Evolutionary conservation across 1,284 basidiomycete genomes (phyloP).

Genomic region (Fereydounia khargensis): DNA sequence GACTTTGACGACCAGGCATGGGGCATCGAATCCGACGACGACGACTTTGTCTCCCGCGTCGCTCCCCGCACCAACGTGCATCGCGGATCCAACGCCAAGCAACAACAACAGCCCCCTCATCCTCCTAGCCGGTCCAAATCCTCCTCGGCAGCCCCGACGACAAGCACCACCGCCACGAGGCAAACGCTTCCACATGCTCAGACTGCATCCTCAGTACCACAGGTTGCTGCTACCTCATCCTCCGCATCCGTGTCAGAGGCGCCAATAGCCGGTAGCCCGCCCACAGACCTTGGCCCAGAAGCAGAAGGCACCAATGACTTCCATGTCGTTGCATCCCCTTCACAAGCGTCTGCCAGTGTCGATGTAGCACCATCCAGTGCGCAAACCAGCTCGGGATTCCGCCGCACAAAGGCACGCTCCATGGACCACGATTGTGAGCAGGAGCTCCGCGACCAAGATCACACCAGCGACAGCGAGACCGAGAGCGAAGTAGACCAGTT

Average conservation of each 20-base stretch:
- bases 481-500: conserved; percentile 20
- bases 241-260: neutral
- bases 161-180: too few species aligned
- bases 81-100: conserved; percentile 12
- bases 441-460: too few species aligned
- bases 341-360: too few species aligned
- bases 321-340: conserved; percentile 22
- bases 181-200: too few species aligned
- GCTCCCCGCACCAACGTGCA: conserved; percentile 24
- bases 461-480: too few species aligned
- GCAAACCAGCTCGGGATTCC: too few species aligned
- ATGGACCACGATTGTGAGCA: too few species aligned
- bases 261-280: conserved; percentile 30
- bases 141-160: conserved; percentile 1
- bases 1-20: conserved; percentile 55
- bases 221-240: too few species aligned
- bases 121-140: conserved; percentile 4
- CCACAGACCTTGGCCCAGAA: conserved; percentile 17
- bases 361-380: too few species aligned
- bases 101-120: conserved; percentile 6
- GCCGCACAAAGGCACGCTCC: too few species aligned
- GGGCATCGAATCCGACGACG: conserved; percentile 54
- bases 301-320: conserved; percentile 6
- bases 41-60: conserved; percentile 50
- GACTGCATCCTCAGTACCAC: too few species aligned